These are phyloP conservation scores for Camellia granthamiana DNA, from an alignment of 148 eudicot genomes.

Conservation along the genomic window DNA sequence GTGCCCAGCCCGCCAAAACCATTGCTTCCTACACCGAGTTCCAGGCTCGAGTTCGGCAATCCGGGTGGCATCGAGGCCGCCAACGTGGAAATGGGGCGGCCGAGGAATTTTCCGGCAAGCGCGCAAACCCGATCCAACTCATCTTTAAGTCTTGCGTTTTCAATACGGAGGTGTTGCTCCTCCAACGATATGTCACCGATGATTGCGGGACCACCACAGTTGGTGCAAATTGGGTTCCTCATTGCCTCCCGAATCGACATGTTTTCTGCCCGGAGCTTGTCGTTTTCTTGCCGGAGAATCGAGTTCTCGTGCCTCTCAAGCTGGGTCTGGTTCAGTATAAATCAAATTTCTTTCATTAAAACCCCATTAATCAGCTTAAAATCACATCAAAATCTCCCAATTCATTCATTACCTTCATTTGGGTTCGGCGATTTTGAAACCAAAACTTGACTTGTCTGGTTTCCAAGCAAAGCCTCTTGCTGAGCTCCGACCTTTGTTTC, in stretches of 20 bases:
- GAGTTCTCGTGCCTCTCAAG: constrained; percentile 91
- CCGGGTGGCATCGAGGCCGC: constrained; percentile 26
- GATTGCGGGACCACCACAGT: constrained; percentile 90
- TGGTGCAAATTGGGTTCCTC: constrained; percentile 88
- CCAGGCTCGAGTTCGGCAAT: constrained; percentile 74
- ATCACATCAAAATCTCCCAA: not conserved
- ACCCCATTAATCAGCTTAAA: not conserved
- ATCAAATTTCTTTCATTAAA: not conserved
- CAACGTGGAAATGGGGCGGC: constrained; percentile 58
- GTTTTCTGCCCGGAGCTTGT: constrained; percentile 82
- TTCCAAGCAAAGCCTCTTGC: constrained; percentile 79
- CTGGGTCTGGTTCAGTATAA: constrained; percentile 63
- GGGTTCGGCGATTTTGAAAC: constrained; percentile 96
- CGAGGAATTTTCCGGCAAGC: constrained; percentile 76
- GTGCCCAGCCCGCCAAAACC: constrained; percentile 50
- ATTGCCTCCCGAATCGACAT: constrained; percentile 86
- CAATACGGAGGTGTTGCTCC: constrained; percentile 89
- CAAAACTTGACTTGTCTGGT: constrained; percentile 94
- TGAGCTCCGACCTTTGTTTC: constrained; percentile 92
- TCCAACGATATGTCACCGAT: constrained; percentile 84
- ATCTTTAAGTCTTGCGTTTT: constrained; percentile 73
- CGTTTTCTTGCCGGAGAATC: constrained; percentile 88
- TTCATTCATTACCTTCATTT: constrained; percentile 67
- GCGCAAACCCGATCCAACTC: constrained; percentile 76
- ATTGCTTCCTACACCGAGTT: constrained; percentile 71